Evolutionary conservation across 371 early-diverging fungal species (phyloP), one percentile per base, ranked within the genome.

Genomic region (Actinomucor elegans): DNA sequence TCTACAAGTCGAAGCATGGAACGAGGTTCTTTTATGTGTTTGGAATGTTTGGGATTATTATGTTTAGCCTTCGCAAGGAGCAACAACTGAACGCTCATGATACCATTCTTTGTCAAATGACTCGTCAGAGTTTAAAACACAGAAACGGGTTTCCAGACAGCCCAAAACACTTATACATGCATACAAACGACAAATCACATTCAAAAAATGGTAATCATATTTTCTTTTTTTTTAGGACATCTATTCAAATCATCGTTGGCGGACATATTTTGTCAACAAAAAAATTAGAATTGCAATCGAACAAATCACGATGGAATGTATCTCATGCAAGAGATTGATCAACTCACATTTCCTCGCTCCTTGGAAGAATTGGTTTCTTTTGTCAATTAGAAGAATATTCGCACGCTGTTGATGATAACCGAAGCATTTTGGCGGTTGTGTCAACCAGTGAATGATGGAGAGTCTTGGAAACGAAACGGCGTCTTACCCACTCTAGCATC

Each of bases 331-430:
- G 31, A 31, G 11, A 5, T 31, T 31, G 31, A 31, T 7, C 31
- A 31, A 11, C 31, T 31, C 11, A 31, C 31, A 31, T 31, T 31
- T 31, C 31, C 31, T 31, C 34, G 10, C 34, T 34, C 34, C 11
- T 4, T 34, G 11, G 34, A 10, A 14, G 11, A 34, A n/a, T 10
- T 31, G 11, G 31, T 48, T 26, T 18, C 38, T 20, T 58, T 64
- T 38, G 49, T 56, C 57, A 56, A 21, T 56, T 56, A 43, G 57
- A 56, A 56, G 44, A 64, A 58, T 55, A 64, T 64, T 44, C 48
- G 59, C 28, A 55, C 65, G 11, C 52, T 64, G 35, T 42, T 64
- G 18, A 58, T 41, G 49, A 40, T 64, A 51, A 12, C 65, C 18
- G 58, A 57, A 28, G 55, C 29, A 23, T 63, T 63, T 63, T 63